Evolutionary conservation across 192 early-diverging fungal species (phyloP), one percentile per base, ranked within the genome.

Genomic region (Rhizophagus prolifer): DNA sequence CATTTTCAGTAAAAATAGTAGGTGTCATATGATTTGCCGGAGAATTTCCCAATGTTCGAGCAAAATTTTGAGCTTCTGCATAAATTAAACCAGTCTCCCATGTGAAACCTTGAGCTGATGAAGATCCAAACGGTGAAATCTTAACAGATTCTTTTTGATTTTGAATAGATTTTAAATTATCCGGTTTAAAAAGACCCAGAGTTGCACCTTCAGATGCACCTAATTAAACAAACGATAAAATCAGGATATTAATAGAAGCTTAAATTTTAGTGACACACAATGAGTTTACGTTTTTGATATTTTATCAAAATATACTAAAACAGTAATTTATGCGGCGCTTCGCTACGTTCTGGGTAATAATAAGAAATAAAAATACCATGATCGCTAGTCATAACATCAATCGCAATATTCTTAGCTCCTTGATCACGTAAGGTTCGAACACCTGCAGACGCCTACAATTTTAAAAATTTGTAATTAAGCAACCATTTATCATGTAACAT

Each of bases 21-120:
- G 97, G 97, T 21, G 96, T 98, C 92, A 98, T 89, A 66, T 88
- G 79, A 83, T 97, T 98, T 13, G 92, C 91, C 1, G 96, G 97
- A 19, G 93, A 92, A 80, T 94, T 93, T 87, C 88, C 91, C 64
- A 97, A 85, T 63, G 86, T 90, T 60, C 97, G 92, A 1, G 97
- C 94, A 68, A 92, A 79, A 82, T 96, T 96, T 83, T 96, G 95
- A 5, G 94, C 88, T 21, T 86, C 81, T 19, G 86, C 93, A 77
- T 88, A 91, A 38, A 91, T 86, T n/a, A 82, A 59, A 23, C 94
- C 92, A 2, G 86, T 71, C 4, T 84, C 75, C 87, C 88, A 94
- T 6, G 82, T 82, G 72, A 66, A 63, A 75, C 34, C 50, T 70
- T 80, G 36, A 0, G 36, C 0, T 38, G 36, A 8, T 38, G 36